Evolutionary conservation across 306 rosid species (phyloP), one percentile per base, ranked within the genome.

Genomic region (Quercus cerris): DNA sequence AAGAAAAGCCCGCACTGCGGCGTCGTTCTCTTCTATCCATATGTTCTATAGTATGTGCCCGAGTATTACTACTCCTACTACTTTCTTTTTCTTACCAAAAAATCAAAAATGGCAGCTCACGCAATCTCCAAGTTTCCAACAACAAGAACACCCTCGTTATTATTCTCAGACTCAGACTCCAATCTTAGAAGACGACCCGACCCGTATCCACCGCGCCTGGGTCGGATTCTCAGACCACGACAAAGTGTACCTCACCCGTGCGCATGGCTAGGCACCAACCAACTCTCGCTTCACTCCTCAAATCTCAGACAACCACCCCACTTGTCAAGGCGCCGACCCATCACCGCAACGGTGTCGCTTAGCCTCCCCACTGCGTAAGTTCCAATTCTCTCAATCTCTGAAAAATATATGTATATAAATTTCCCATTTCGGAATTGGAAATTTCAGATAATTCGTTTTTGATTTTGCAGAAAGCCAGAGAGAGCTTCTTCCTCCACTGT

Each of bases 291-390:
- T 46, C 83, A 52, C 6, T 67, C 80, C 12, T 62, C 83, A 56
- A 74, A 5, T 73, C 56, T 89, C 78, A 74, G 75, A 59, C 46
- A 41, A 41, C 46, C 46, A 41, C 61, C 75, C n/a, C 84, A 70
- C 15, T 57, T 61, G 77, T 82, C 75, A 58, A 87, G 71, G 20
- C 82, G 69, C 84, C 94, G 79, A 1, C 83, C 85, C 30, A 25
- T 82, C 55, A 73, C 86, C 4, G 82, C 91, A 83, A 75, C 84
- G 35, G 84, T 85, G 77, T 81, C 92, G 62, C 54, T 80, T 71
- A 87, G 92, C 86, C 95, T 94, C 74, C 95, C 97, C 27, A 91
- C 86, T 2, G 86, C 89, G 97, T 94, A 87, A 87, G 87, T 67
- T 51, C 51, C 67, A 68, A 59, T 63, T 78, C 79, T 58, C 63